Percentiles rank a stretch among this genome's conserved stretches.
These are phyloP conservation scores for Camellia granthamiana DNA, from an alignment of 148 eudicot genomes.

Conservation along the genomic window DNA sequence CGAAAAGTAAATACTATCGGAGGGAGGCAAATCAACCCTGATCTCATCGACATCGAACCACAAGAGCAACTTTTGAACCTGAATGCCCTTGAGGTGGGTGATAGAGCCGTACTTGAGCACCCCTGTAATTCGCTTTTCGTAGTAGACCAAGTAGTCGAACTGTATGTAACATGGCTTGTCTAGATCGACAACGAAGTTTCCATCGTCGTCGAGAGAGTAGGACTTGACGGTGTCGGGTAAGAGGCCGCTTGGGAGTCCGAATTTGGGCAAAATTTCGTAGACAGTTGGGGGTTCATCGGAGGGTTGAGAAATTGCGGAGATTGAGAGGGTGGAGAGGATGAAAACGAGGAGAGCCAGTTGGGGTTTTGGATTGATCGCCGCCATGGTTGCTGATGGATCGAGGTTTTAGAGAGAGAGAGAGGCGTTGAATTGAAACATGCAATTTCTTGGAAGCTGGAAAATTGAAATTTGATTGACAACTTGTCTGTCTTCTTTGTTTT, in stretches of 20 bases:
- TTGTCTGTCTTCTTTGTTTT: too few species aligned
- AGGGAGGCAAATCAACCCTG: constrained; percentile 76
- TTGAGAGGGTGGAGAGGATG: constrained; percentile 10
- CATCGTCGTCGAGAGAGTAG: constrained; percentile 53
- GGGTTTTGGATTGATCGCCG: not conserved
- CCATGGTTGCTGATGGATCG: not conserved
- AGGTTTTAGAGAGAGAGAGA: not conserved
- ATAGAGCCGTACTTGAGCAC: constrained; percentile 58
- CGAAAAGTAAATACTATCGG: constrained; percentile 66
- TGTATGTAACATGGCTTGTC: constrained; percentile 51
- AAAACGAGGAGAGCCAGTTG: constrained; percentile 17
- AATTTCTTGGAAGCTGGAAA: too few species aligned
- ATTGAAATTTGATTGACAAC: too few species aligned
- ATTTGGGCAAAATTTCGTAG: constrained; percentile 60
- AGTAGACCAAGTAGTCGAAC: constrained; percentile 66
- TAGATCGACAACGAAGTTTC: constrained; percentile 51
- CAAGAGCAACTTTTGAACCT: constrained; percentile 45
- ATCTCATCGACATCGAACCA: constrained; percentile 77
- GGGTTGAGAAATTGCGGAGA: constrained; percentile 9
- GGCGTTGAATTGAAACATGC: not conserved
- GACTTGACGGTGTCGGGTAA: constrained; percentile 53
- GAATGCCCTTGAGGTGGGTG: constrained; percentile 52
- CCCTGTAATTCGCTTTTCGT: constrained; percentile 51
- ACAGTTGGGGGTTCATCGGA: constrained; percentile 30
- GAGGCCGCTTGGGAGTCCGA: constrained; percentile 77